Percentiles rank a stretch among this genome's conserved stretches.
Conservation (phyloP, 306 rosid genomes). For the Spatholobus suberectus region DNA sequence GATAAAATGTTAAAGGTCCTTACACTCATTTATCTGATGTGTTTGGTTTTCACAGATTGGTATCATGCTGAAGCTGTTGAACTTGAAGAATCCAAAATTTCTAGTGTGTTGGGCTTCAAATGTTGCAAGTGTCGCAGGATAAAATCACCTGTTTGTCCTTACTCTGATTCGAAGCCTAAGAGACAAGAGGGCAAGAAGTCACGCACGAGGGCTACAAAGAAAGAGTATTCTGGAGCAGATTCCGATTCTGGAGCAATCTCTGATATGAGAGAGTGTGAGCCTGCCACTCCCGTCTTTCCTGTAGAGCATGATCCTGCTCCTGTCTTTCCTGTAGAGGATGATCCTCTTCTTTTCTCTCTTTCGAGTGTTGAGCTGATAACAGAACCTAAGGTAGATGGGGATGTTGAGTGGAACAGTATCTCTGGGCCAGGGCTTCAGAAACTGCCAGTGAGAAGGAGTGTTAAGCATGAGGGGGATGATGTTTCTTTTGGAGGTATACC, state of each 20-base stretch:
- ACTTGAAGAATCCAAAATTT: constrained; percentile 80
- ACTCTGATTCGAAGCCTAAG: constrained; percentile 52
- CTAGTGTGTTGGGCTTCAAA: constrained; percentile 76
- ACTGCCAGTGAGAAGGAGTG: constrained; percentile 82
- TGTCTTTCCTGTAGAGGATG: constrained; percentile 62
- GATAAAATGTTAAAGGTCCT: neutral
- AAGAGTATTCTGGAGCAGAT: constrained; percentile 58
- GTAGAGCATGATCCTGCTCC: constrained; percentile 70
- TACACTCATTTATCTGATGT: constrained; percentile 10
- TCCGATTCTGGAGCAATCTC: constrained; percentile 58
- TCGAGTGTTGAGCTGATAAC: constrained; percentile 69
- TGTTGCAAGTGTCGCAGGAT: constrained; percentile 97
- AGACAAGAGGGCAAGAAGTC: constrained; percentile 53
- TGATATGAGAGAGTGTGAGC: constrained; percentile 59
- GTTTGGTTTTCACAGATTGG: constrained; percentile 76
- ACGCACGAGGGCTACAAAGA: constrained; percentile 52
- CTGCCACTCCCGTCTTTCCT: constrained; percentile 66
- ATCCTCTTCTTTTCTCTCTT: constrained; percentile 79
- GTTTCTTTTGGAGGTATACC: constrained; percentile 49
- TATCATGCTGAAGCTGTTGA: constrained; percentile 95
- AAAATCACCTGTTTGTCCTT: constrained; percentile 88
- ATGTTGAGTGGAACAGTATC: constrained; percentile 64
- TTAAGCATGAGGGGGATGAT: constrained; percentile 79
- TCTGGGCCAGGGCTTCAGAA: constrained; percentile 69
- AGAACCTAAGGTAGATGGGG: constrained; percentile 58